Evolutionary conservation across 352 stramenopile species (phyloP).

Genomic region (Globisporangium splendens): DNA sequence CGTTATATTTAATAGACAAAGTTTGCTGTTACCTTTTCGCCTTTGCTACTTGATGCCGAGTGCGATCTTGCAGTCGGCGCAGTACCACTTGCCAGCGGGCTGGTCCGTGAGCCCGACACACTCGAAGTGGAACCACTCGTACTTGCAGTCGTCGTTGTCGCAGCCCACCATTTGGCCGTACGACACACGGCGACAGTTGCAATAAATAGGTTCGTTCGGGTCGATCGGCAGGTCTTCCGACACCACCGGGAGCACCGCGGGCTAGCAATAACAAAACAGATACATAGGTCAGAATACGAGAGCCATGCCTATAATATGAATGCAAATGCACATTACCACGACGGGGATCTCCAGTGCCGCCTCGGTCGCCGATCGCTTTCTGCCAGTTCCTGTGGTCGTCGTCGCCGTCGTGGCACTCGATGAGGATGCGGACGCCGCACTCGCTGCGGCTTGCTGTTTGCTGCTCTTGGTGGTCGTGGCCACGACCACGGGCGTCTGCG

Average conservation of each 20-base stretch:
- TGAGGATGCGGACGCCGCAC: background rate
- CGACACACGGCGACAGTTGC: constrained; percentile 81
- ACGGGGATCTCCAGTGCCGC: constrained; percentile 29
- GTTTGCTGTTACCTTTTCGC: background rate
- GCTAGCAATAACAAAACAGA: constrained; percentile 13
- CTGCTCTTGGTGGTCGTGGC: constrained; percentile 12
- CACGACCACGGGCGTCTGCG: background rate
- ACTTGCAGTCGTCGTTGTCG: constrained; percentile 92
- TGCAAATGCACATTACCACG: constrained; percentile 8
- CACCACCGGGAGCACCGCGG: constrained; percentile 31
- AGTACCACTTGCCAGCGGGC: constrained; percentile 81
- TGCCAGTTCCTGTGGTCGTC: constrained; percentile 12
- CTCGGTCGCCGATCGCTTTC: constrained; percentile 53
- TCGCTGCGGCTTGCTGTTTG: constrained; percentile 11
- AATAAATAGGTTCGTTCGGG: constrained; percentile 87
- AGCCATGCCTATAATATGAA: background rate
- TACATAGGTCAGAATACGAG: background rate
- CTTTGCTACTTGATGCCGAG: constrained; percentile 58
- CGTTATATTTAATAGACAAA: constrained; percentile 15
- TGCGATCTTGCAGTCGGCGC: constrained; percentile 67
- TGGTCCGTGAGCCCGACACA: constrained; percentile 87
- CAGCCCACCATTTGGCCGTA: constrained; percentile 92
- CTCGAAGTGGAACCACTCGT: constrained; percentile 91
- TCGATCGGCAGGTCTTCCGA: constrained; percentile 81
- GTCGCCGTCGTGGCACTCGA: constrained; percentile 6